A percentile compares a stretch with the other conserved stretches of the same genome.
Conservation (phyloP, 495 filamentous ascomycete species). For the Haplographium delicatum region DNA sequence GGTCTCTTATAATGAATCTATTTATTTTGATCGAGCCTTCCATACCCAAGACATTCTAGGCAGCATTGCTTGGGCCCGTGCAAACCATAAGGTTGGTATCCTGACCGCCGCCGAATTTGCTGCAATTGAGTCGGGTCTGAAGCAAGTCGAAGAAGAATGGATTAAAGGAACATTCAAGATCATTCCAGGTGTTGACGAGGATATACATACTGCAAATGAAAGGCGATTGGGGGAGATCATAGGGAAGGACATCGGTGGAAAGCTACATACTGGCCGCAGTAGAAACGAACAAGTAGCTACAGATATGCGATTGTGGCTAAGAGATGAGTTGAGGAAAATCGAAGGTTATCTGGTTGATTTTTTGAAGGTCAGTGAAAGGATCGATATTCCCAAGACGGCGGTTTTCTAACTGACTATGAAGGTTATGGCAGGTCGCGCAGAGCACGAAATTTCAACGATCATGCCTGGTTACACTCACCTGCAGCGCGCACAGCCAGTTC, state of each 20-base stretch:
- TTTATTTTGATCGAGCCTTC: constrained; percentile 79
- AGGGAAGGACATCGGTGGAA: constrained; percentile 65
- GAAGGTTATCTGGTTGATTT: constrained; percentile 65
- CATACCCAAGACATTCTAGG: constrained; percentile 82
- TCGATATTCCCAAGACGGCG: no score
- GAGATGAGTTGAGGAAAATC: constrained; percentile 68
- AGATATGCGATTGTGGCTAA: constrained; percentile 90
- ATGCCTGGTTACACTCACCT: constrained; percentile 85
- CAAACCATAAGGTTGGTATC: constrained; percentile 66
- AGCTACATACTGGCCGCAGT: constrained; percentile 44
- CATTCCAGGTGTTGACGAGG: constrained; percentile 49
- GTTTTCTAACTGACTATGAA: no score
- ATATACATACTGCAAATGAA: constrained; percentile 83
- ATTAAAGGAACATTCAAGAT: constrained; percentile 51
- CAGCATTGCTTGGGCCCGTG: constrained; percentile 84
- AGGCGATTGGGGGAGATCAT: constrained; percentile 85
- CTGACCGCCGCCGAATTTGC: constrained; percentile 70
- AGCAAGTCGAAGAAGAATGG: constrained; percentile 76
- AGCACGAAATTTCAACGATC: constrained; percentile 58
- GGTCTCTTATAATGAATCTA: constrained; percentile 81
- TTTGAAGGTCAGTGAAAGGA: constrained; percentile 67
- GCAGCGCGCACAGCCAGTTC: constrained; percentile 85
- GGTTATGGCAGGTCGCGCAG: constrained; percentile 67
- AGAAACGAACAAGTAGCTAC: constrained; percentile 93
- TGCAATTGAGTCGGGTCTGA: constrained; percentile 69